Conservation (phyloP, 1,139 yeast genomes). For the Arxiozyma bovina region DNA sequence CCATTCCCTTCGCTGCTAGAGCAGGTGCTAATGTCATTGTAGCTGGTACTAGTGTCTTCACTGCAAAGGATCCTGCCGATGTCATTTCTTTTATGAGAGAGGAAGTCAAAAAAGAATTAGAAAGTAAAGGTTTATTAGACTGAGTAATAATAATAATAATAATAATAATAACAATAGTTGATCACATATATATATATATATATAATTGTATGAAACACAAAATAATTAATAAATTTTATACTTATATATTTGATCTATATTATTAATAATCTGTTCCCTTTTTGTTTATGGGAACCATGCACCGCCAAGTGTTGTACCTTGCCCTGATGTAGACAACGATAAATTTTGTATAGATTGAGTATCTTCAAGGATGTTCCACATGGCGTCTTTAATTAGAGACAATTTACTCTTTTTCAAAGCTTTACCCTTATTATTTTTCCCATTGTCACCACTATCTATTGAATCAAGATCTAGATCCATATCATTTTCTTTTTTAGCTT, state of each 20-base stretch:
- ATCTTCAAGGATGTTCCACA: constrained; percentile 62
- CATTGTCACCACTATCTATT: constrained; percentile 17
- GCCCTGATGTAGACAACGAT: constrained; percentile 38
- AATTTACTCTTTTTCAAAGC: constrained; percentile 32
- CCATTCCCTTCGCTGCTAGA: constrained; percentile 73
- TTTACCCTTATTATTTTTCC: constrained; percentile 3
- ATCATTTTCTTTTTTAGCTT: constrained; percentile 37
- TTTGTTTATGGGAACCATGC: constrained; percentile 34
- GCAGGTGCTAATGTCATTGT: constrained; percentile 98
- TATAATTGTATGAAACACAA: too few relatives aligned
- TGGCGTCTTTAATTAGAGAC: constrained; percentile 51
- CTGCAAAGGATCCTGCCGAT: constrained; percentile 66
- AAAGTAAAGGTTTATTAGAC: constrained; percentile 27
- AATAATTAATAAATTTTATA: too few relatives aligned
- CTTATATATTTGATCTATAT: background rate
- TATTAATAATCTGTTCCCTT: background rate
- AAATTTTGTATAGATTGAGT: constrained; percentile 38
- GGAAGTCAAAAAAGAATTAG: constrained; percentile 40
- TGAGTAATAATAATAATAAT: background rate
- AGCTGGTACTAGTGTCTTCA: constrained; percentile 92
- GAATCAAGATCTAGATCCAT: constrained; percentile 44
- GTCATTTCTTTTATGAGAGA: constrained; percentile 60
- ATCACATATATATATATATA: too few relatives aligned
- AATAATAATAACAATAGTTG: too few relatives aligned
- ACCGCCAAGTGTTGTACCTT: constrained; percentile 81